Conservation (phyloP, 768 basidiomycete genomes). For the Mrakia frigida region DNA sequence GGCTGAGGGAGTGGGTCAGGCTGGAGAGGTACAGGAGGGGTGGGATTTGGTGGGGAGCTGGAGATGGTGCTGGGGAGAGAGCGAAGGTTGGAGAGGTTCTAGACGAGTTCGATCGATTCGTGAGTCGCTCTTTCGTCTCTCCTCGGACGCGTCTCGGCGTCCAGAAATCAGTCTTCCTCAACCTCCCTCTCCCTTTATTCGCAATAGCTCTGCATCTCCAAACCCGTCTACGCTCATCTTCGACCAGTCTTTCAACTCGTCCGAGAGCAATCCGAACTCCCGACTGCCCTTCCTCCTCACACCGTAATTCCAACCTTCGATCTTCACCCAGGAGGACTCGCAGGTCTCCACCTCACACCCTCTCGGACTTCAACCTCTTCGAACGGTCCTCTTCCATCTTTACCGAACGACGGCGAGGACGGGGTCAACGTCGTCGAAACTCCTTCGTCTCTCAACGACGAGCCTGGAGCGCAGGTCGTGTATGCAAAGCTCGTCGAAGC, state of each 20-base stretch:
- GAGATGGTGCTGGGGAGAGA: neutral
- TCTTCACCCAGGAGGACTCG: neutral
- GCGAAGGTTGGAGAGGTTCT: slow-evolving; percentile 2
- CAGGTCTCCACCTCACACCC: neutral
- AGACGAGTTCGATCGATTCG: slow-evolving; percentile 9
- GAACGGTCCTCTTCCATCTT: neutral
- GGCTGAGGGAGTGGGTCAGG: slow-evolving; percentile 3
- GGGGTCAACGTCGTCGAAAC: slow-evolving; percentile 4
- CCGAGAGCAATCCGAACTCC: slow-evolving; percentile 3
- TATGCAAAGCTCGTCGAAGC: neutral
- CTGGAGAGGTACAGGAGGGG: neutral
- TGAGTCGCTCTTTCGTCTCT: neutral
- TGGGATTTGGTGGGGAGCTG: slow-evolving; percentile 3
- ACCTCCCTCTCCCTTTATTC: neutral
- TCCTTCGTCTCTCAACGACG: neutral
- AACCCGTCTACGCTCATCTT: slow-evolving; percentile 3
- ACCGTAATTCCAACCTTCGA: slow-evolving; percentile 12
- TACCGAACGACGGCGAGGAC: neutral
- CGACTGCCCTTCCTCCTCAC: slow-evolving; percentile 10
- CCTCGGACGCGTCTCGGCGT: neutral
- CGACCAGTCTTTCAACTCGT: slow-evolving; percentile 10
- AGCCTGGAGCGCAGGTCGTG: slow-evolving; percentile 4
- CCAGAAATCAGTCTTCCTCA: neutral
- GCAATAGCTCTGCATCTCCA: slow-evolving; percentile 7
- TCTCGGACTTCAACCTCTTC: neutral